phyloP scores from a whole-genome alignment of 257 asterid genomes.

The Solanum piurae region DNA sequence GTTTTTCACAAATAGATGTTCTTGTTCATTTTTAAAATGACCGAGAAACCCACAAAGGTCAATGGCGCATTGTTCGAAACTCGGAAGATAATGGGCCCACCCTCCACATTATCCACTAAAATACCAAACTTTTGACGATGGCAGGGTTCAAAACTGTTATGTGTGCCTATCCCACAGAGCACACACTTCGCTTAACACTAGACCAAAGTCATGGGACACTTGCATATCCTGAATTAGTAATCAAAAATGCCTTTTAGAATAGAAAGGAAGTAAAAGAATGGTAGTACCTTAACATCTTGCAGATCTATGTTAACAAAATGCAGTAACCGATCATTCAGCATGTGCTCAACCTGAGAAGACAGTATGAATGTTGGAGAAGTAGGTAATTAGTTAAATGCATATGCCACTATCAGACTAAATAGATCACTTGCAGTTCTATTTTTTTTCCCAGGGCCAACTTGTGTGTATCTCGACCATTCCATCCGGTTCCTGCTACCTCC shows the following conservation, averaged over 20 bases:
- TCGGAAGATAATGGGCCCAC: background rate
- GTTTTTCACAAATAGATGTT: background rate
- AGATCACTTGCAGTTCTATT: background rate
- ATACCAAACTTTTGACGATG: background rate
- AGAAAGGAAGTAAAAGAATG: constrained; percentile 1
- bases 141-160: background rate
- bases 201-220: background rate
- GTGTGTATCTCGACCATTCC: background rate
- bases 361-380: constrained; percentile 3
- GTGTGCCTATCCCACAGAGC: background rate
- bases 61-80: background rate
- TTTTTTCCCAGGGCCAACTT: background rate
- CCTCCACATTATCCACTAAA: background rate
- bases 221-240: background rate
- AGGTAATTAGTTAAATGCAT: background rate
- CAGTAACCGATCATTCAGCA: constrained; percentile 82
- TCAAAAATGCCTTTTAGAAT: background rate
- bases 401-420: background rate
- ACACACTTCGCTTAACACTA: background rate
- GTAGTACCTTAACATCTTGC: constrained; percentile 92
- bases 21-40: background rate
- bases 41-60: background rate
- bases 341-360: constrained; percentile 77
- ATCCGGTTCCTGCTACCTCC: background rate
- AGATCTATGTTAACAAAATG: constrained; percentile 90